Percentiles rank a stretch among this genome's conserved stretches.
These are phyloP conservation scores for Fusarium vanettenii DNA, from an alignment of 2,329 filamentous ascomycete species.

Conservation along the genomic window DNA sequence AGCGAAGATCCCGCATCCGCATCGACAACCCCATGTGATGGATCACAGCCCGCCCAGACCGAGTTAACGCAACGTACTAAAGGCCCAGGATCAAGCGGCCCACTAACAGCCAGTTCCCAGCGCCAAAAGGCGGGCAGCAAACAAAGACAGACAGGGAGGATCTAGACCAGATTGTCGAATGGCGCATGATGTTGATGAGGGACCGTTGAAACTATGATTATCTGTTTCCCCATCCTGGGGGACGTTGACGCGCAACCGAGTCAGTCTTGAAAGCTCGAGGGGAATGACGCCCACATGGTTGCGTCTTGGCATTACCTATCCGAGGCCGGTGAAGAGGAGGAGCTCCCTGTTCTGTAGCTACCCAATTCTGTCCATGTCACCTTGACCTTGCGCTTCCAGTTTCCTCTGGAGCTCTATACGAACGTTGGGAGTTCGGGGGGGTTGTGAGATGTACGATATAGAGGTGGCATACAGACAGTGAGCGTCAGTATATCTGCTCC, in stretches of 20 bases:
- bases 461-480: background rate
- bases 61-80: background rate
- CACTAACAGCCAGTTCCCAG: slow-evolving; percentile 1
- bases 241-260: slow-evolving; percentile 1
- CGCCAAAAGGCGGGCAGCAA: slow-evolving; percentile 13
- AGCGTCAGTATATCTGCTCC: background rate
- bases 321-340: background rate
- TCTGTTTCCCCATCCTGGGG: background rate
- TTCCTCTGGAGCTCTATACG: background rate
- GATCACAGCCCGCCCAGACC: slow-evolving; percentile 15
- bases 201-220: slow-evolving; percentile 15
- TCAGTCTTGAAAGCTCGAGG: background rate
- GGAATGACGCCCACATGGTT: background rate
- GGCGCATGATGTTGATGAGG: background rate
- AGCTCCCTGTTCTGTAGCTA: background rate
- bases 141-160: background rate
- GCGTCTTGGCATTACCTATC: background rate
- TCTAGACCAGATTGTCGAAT: slow-evolving; percentile 1
- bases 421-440: background rate
- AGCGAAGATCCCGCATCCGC: slow-evolving; percentile 14
- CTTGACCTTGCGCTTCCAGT: background rate
- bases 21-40: slow-evolving; percentile 20
- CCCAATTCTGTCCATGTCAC: background rate
- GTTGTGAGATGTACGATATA: background rate
- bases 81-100: slow-evolving; percentile 1